Conservation (phyloP, 2,329 filamentous ascomycete species). For the Botrytis porri region DNA sequence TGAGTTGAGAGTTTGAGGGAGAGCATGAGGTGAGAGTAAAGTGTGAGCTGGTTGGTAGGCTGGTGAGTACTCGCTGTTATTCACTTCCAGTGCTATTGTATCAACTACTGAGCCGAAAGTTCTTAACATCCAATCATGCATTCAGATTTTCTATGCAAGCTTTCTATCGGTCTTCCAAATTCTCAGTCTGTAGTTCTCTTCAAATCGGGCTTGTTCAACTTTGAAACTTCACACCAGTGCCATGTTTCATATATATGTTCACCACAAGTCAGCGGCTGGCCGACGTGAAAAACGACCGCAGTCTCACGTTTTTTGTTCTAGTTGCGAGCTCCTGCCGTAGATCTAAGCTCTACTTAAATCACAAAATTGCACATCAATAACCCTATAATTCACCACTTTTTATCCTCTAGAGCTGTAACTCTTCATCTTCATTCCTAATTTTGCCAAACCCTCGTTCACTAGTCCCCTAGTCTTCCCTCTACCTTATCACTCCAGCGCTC, state of each 20-base stretch:
- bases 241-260: not conserved
- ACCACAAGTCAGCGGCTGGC: not conserved
- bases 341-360: accelerated
- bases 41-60: not conserved
- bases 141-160: not conserved
- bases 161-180: not conserved
- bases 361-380: not conserved
- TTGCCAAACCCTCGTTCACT: not conserved
- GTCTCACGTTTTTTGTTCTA: not conserved
- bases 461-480: not conserved
- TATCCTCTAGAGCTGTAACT: not conserved
- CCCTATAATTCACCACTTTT: not conserved
- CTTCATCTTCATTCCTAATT: too few species aligned
- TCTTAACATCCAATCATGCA: too few species aligned
- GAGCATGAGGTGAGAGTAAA: not conserved
- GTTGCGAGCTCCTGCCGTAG: too few species aligned
- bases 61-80: not conserved
- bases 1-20: not conserved
- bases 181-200: not conserved
- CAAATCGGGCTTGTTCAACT: not conserved
- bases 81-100: not conserved
- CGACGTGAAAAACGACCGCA: not conserved
- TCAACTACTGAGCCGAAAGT: not conserved
- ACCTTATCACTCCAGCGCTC: not conserved
- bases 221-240: not conserved